Percentiles rank a stretch among this genome's conserved stretches.
Evolutionary conservation across 768 basidiomycete species (phyloP).

Genomic region (Collybiopsis confluens): DNA sequence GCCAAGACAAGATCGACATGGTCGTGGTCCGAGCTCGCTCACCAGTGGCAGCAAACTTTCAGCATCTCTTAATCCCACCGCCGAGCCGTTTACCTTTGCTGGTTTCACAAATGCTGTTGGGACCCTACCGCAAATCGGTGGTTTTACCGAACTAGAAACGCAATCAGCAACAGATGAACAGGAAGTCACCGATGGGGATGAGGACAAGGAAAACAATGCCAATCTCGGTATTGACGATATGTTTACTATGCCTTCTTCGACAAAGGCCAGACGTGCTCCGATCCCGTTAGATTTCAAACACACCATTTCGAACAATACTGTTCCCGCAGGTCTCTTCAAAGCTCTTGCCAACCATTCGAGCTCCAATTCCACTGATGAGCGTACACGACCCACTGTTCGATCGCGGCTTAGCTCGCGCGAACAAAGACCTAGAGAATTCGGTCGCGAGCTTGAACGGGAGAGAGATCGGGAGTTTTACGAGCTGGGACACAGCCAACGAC

Average conservation of each 20-base stretch:
- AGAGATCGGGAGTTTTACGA: slow-evolving; percentile 5
- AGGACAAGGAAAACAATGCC: slow-evolving; percentile 13
- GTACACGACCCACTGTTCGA: slow-evolving; percentile 66
- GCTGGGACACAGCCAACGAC: slow-evolving; percentile 24
- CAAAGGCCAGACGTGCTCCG: slow-evolving; percentile 60
- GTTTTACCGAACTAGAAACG: slow-evolving; percentile 13
- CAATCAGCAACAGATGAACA: slow-evolving; percentile 10
- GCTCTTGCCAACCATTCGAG: slow-evolving; percentile 46
- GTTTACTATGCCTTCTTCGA: neutral
- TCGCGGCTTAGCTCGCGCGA: slow-evolving; percentile 75
- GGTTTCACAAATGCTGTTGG: slow-evolving; percentile 45
- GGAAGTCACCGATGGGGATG: slow-evolving; percentile 13
- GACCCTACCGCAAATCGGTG: slow-evolving; percentile 2
- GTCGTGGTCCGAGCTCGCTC: slow-evolving; percentile 17
- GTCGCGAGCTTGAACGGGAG: slow-evolving; percentile 5
- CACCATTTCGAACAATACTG: slow-evolving; percentile 62
- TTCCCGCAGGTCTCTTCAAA: slow-evolving; percentile 85
- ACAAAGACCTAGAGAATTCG: slow-evolving; percentile 2
- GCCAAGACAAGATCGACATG: slow-evolving; percentile 1
- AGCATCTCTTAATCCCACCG: slow-evolving; percentile 34
- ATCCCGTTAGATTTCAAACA: slow-evolving; percentile 76
- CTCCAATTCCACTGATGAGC: slow-evolving; percentile 46
- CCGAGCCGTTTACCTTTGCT: slow-evolving; percentile 65
- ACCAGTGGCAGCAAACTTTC: slow-evolving; percentile 8
- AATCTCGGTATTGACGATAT: neutral